Percentiles rank a stretch among this genome's conserved stretches.
Evolutionary conservation across 768 basidiomycete genomes (phyloP).

Genomic region (Kockovaella imperatae): DNA sequence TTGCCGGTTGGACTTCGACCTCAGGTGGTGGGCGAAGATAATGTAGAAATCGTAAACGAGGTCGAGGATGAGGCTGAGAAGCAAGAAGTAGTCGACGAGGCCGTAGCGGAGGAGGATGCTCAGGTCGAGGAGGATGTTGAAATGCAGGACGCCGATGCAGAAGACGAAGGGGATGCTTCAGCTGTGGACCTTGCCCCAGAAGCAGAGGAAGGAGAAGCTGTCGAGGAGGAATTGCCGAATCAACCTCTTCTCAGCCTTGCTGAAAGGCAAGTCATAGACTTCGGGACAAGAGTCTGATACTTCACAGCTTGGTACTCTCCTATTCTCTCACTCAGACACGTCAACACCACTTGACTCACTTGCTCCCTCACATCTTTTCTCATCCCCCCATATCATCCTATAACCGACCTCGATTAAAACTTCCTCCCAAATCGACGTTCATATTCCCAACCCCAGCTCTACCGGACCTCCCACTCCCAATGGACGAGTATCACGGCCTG

Average conservation of each 20-base stretch:
- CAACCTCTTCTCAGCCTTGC: constrained; percentile 18
- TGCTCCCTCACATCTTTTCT: constrained; percentile 36
- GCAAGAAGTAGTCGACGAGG: constrained; percentile 9
- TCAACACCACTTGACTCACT: constrained; percentile 25
- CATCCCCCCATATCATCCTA: constrained; percentile 35
- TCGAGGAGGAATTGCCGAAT: constrained; percentile 5
- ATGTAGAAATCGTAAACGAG: constrained; percentile 14
- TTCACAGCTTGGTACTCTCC: constrained; percentile 19
- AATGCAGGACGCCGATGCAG: constrained; percentile 22
- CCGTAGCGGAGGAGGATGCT: constrained; percentile 20
- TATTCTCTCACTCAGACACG: constrained; percentile 30
- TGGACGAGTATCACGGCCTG: constrained; percentile 29
- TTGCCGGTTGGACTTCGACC: constrained; percentile 19
- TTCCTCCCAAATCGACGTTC: constrained; percentile 23
- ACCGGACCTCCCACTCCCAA: constrained; percentile 19
- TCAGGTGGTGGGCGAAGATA: constrained; percentile 23
- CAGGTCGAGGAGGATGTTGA: constrained; percentile 20
- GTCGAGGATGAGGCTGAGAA: constrained; percentile 2
- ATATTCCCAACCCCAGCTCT: constrained; percentile 25
- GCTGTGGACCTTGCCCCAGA: constrained; percentile 20
- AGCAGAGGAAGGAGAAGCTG: constrained; percentile 18
- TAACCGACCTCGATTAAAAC: constrained; percentile 20
- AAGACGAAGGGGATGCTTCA: constrained; percentile 17
- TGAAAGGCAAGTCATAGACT: constrained; percentile 20
- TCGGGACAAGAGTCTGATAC: neutral